Evolutionary conservation across 768 basidiomycete species (phyloP), one percentile per base, ranked within the genome.

Genomic region (Lactarius pseudohatsudake): DNA sequence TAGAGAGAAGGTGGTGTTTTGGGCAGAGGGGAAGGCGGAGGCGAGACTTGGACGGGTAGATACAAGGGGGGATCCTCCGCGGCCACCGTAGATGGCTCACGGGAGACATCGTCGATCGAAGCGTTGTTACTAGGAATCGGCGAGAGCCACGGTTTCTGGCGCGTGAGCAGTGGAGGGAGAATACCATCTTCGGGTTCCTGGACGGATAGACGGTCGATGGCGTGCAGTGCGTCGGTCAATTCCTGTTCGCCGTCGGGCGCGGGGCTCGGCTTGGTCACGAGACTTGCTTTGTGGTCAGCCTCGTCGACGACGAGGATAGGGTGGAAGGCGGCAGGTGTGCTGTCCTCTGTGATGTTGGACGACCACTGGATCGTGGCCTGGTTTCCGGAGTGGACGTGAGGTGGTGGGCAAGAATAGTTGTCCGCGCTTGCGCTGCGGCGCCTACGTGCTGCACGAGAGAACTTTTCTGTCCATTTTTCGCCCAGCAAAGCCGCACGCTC

Each of bases 381-480:
- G 38, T 62, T 67, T 72, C 32, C 69, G 66, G 59, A 57, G 40
- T 43, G 57, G 53, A 50, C 47, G 69, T 59, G 63, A 15, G 58
- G 67, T 62, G 66, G 62, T 62, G 66, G 62, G 10, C 41, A 63
- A 38, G 66, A 50, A n/a, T 68, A 72, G 8, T 71, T 69, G 57
- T 74, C 73, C 34, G 63, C 61, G 65, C 74, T 74, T 32, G 75
- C 67, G 55, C 71, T 85, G 54, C 88, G 80, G n/a, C 85, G 79
- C 68, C 86, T 80, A 34, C 80, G 78, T 4, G 90, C 90, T 8
- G 84, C 86, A 40, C 81, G 81, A 3, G 87, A 81, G 73, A 89
- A 91, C 71, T 79, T 83, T 71, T 85, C 86, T 64, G 83, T 75
- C 87, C 87, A 90, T 1, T 80, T 74, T 26, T 84, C 83, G 38